Evolutionary conservation across 2,329 filamentous ascomycete species (phyloP).

Genomic region (Arthrobotrys pseudoclavata): DNA sequence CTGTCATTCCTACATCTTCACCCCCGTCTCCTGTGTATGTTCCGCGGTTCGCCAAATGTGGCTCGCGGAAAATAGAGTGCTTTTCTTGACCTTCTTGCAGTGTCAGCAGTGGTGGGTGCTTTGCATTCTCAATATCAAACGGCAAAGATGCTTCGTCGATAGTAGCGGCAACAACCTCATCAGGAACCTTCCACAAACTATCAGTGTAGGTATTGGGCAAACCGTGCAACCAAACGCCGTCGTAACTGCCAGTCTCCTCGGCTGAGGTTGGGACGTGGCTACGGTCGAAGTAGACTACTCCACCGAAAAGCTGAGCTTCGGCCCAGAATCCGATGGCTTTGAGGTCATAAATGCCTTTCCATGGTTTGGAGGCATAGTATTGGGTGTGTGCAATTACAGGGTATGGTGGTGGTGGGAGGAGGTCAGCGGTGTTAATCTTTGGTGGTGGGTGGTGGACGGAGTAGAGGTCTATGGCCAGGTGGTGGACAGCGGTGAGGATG

Average conservation of each 20-base stretch:
- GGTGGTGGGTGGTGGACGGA: constrained; percentile 24
- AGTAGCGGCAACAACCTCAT: constrained; percentile 32
- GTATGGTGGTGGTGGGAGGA: constrained; percentile 47
- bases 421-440: background rate
- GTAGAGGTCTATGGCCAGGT: constrained; percentile 49
- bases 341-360: constrained; percentile 51
- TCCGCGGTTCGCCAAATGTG: constrained; percentile 33
- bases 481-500: constrained; percentile 36
- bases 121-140: constrained; percentile 35
- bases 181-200: constrained; percentile 48
- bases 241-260: constrained; percentile 24
- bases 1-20: constrained; percentile 34
- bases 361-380: constrained; percentile 58
- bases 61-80: constrained; percentile 42
- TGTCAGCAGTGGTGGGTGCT: constrained; percentile 36
- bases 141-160: constrained; percentile 28
- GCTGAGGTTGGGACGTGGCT: constrained; percentile 11
- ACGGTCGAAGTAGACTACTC: constrained; percentile 49
- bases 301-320: constrained; percentile 53
- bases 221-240: constrained; percentile 54
- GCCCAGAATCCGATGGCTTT: constrained; percentile 56
- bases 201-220: constrained; percentile 44
- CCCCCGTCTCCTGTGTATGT: constrained; percentile 41
- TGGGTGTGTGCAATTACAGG: constrained; percentile 51
- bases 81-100: constrained; percentile 46